A percentile compares a stretch with the other conserved stretches of the same genome.
These are phyloP conservation scores for Cicer arietinum DNA, from an alignment of 306 rosid genomes.

Conservation along the genomic window DNA sequence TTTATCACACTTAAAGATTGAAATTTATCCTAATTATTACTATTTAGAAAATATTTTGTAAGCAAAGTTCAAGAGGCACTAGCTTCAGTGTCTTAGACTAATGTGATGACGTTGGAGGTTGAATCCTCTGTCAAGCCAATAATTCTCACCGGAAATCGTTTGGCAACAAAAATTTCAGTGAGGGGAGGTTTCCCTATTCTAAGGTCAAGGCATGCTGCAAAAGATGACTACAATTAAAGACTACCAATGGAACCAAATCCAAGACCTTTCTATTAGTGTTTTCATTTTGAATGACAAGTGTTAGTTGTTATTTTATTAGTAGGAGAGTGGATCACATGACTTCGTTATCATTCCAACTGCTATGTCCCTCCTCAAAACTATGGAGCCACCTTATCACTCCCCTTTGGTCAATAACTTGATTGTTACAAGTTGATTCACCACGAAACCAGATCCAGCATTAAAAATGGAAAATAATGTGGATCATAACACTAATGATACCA, in stretches of 20 bases:
- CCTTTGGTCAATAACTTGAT: slow-evolving; percentile 4
- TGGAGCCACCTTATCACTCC: neutral
- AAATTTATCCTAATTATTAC: neutral
- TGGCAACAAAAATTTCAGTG: neutral
- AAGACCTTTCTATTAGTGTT: neutral
- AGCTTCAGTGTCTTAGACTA: slow-evolving; percentile 3
- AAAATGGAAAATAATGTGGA: slow-evolving; percentile 20
- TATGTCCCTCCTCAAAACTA: neutral
- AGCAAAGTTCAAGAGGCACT: slow-evolving; percentile 4
- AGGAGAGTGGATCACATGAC: neutral
- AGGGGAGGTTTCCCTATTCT: slow-evolving; percentile 2
- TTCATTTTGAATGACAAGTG: neutral
- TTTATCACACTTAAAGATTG: neutral
- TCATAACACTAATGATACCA: slow-evolving; percentile 14
- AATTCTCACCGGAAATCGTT: neutral
- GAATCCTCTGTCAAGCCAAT: neutral
- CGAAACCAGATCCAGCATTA: slow-evolving; percentile 1
- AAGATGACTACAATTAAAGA: neutral
- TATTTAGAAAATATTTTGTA: neutral
- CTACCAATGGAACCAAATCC: neutral
- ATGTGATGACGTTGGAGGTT: slow-evolving; percentile 9
- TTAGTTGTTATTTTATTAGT: neutral
- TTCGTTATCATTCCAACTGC: neutral
- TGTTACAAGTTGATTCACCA: slow-evolving; percentile 15
- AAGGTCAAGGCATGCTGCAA: slow-evolving; percentile 3